These are phyloP conservation scores for Lactuca sativa DNA, from an alignment of 129 eudicot genomes.

Conservation along the genomic window DNA sequence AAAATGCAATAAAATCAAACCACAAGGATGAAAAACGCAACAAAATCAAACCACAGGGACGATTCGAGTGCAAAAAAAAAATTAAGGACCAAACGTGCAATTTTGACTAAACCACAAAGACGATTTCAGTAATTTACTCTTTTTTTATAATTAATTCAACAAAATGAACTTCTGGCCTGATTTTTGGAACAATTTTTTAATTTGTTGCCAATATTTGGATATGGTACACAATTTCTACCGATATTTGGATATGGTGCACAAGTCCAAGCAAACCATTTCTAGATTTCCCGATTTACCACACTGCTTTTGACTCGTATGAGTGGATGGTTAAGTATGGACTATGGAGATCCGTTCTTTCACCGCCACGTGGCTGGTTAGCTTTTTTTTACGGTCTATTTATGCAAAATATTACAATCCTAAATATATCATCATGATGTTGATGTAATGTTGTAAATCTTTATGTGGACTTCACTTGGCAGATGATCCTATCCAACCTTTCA, in stretches of 20 bases:
- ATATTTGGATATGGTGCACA: slow-evolving; percentile 12
- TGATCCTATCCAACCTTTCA: slow-evolving; percentile 78
- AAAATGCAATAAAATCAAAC: no score
- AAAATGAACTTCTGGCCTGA: no score
- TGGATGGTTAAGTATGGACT: slow-evolving; percentile 76
- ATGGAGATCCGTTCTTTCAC: slow-evolving; percentile 90
- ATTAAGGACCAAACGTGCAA: no score
- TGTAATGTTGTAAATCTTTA: neutral
- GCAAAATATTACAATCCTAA: slow-evolving; percentile 1
- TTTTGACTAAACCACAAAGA: no score
- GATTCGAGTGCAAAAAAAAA: no score
- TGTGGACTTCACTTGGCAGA: slow-evolving; percentile 74
- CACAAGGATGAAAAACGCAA: no score
- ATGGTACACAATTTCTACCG: neutral
- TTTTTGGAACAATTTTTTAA: no score
- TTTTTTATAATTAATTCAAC: neutral
- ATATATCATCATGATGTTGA: neutral
- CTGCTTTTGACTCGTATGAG: slow-evolving; percentile 88
- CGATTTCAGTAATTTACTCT: no score
- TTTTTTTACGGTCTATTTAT: slow-evolving; percentile 19
- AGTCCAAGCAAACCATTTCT: neutral
- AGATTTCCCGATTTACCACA: slow-evolving; percentile 94
- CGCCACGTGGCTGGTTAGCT: slow-evolving; percentile 83
- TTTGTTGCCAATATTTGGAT: neutral
- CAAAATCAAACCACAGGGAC: no score